Conservation (phyloP, 768 basidiomycete genomes). For the Nevesoporus exiguus region DNA sequence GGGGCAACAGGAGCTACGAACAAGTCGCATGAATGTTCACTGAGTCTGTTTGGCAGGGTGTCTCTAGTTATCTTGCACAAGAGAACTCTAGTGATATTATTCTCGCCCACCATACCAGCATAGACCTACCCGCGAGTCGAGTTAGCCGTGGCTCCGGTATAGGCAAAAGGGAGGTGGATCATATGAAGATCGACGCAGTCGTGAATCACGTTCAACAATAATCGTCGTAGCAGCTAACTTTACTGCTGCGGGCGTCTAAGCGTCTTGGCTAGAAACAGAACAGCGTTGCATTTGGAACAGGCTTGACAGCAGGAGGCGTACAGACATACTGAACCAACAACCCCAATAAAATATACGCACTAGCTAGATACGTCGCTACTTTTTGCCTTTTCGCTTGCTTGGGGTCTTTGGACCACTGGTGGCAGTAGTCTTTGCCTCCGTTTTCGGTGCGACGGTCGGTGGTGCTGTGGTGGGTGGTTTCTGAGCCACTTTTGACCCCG, state of each 20-base stretch:
- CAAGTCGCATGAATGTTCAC: too few species aligned
- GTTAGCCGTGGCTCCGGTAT: too few species aligned
- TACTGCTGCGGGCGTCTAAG: neutral
- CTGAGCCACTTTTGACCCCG: neutral
- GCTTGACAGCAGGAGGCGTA: neutral
- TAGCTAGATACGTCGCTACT: slow-evolving; percentile 4
- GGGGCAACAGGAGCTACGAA: too few species aligned
- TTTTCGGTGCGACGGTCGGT: neutral
- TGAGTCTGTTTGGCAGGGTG: too few species aligned
- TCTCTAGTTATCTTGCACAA: too few species aligned
- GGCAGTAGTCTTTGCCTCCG: slow-evolving; percentile 15
- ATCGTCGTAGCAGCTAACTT: neutral
- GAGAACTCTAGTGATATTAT: too few species aligned
- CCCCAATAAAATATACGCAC: neutral
- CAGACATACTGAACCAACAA: neutral
- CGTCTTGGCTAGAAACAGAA: neutral
- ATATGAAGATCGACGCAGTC: too few species aligned
- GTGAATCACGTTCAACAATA: too few species aligned
- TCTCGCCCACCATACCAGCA: too few species aligned
- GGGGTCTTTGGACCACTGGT: slow-evolving; percentile 20
- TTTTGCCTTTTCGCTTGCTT: slow-evolving; percentile 30
- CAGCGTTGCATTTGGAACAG: neutral
- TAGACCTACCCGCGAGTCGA: too few species aligned
- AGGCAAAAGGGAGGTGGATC: too few species aligned
- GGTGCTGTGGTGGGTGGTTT: slow-evolving; percentile 3